Conservation (phyloP, 768 basidiomycete genomes). For the Tricholomella constricta region DNA sequence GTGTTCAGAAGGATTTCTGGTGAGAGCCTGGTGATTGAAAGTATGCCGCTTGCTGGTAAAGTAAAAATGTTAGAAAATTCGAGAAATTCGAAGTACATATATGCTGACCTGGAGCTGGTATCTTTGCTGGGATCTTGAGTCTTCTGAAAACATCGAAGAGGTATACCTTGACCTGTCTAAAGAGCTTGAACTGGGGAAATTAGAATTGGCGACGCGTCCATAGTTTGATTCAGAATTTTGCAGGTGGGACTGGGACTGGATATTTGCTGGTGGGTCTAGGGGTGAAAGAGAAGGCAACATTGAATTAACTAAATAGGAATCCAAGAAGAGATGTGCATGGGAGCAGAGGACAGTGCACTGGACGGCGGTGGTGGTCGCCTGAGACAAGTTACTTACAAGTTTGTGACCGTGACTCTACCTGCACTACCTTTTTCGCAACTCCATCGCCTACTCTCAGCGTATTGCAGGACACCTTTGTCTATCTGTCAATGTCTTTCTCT, state of each 20-base stretch:
- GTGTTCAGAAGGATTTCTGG: too few species aligned
- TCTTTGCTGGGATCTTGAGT: too few species aligned
- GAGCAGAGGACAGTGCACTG: too few species aligned
- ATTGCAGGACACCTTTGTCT: not conserved
- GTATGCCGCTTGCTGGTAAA: not conserved
- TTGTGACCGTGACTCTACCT: not conserved
- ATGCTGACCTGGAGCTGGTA: not conserved
- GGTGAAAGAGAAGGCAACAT: not conserved
- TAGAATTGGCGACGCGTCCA: not conserved
- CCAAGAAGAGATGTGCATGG: not conserved
- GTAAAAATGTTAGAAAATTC: not conserved
- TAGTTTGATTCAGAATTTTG: not conserved
- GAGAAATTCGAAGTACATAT: not conserved
- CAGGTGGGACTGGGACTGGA: not conserved
- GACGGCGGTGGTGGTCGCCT: not conserved
- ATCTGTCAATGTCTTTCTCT: constrained; percentile 9
- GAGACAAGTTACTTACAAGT: not conserved
- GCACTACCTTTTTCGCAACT: not conserved
- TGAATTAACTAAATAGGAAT: not conserved
- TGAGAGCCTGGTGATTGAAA: not conserved
- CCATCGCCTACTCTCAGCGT: too few species aligned
- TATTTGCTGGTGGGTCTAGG: not conserved
- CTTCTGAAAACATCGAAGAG: too few species aligned
- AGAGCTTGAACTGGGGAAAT: not conserved
- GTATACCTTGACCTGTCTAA: not conserved